A percentile compares a stretch with the other conserved stretches of the same genome.
Evolutionary conservation across 2,329 filamentous ascomycete species (phyloP).

Genomic region (Hymenoscyphus scutula): DNA sequence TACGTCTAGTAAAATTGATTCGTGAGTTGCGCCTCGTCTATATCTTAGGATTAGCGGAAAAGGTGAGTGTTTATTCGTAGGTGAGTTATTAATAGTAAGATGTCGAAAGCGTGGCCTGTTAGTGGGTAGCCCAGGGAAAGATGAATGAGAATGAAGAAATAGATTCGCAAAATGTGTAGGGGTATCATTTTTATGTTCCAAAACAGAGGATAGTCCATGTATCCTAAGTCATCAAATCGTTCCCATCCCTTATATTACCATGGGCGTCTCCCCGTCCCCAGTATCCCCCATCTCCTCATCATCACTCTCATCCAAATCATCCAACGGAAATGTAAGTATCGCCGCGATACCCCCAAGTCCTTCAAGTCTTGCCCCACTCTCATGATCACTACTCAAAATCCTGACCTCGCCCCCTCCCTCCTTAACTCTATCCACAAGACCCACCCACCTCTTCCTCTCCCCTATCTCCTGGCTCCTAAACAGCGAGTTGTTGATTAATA

Average conservation of each 20-base stretch:
- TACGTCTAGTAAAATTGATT: too few species aligned
- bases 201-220: not conserved
- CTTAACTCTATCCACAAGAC: slow-evolving; percentile 82
- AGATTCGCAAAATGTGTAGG: too few species aligned
- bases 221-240: not conserved
- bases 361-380: slow-evolving; percentile 83
- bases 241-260: slow-evolving; percentile 1
- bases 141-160: too few species aligned
- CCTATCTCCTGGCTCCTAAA: slow-evolving; percentile 81
- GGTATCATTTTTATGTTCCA: slow-evolving; percentile 2
- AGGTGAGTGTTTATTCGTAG: too few species aligned
- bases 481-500: slow-evolving; percentile 83
- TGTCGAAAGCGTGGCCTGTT: too few species aligned
- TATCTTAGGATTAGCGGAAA: too few species aligned
- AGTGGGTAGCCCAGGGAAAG: too few species aligned
- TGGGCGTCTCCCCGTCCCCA: slow-evolving; percentile 1
- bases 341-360: slow-evolving; percentile 85
- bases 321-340: slow-evolving; percentile 83
- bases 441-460: slow-evolving; percentile 76
- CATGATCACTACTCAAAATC: slow-evolving; percentile 89
- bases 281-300: slow-evolving; percentile 38
- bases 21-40: too few species aligned
- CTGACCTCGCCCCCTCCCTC: slow-evolving; percentile 82
- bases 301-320: slow-evolving; percentile 72
- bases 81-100: too few species aligned